Conservation (phyloP, 2,329 filamentous ascomycete genomes). For the Parastagonospora nodorum region DNA sequence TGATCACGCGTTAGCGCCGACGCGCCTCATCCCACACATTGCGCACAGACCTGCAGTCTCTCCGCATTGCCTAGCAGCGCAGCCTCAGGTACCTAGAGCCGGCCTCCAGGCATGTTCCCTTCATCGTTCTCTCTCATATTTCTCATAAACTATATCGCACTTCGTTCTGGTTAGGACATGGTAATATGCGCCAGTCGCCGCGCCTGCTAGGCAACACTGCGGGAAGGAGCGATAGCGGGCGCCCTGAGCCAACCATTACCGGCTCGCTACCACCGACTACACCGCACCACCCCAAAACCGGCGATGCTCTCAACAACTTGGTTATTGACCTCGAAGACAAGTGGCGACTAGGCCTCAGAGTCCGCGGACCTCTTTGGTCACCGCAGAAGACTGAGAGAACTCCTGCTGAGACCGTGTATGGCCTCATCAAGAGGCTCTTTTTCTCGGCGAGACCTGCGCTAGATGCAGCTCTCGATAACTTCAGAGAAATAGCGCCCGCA, state of each 20-base stretch:
- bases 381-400: conserved; percentile 16
- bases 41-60: conserved; percentile 15
- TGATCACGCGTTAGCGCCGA: conserved; percentile 23
- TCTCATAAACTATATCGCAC: neutral
- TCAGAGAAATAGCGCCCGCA: conserved; percentile 13
- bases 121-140: neutral
- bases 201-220: conserved; percentile 3
- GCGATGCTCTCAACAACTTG: conserved; percentile 19
- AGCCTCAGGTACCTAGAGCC: conserved; percentile 27
- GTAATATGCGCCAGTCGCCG: conserved; percentile 10
- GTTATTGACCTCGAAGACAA: conserved; percentile 24
- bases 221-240: neutral
- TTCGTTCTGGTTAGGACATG: neutral
- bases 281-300: conserved; percentile 17
- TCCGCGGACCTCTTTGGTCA: conserved; percentile 23
- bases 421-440: conserved; percentile 23
- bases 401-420: conserved; percentile 16
- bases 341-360: conserved; percentile 26
- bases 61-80: conserved; percentile 13
- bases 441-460: conserved; percentile 18
- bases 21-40: conserved; percentile 4
- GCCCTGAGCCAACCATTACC: conserved; percentile 9
- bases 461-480: conserved; percentile 18
- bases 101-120: conserved; percentile 16
- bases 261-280: conserved; percentile 17